Base-by-base conservation (phyloP, 306 rosid genomes). In the Spatholobus suberectus region DNA sequence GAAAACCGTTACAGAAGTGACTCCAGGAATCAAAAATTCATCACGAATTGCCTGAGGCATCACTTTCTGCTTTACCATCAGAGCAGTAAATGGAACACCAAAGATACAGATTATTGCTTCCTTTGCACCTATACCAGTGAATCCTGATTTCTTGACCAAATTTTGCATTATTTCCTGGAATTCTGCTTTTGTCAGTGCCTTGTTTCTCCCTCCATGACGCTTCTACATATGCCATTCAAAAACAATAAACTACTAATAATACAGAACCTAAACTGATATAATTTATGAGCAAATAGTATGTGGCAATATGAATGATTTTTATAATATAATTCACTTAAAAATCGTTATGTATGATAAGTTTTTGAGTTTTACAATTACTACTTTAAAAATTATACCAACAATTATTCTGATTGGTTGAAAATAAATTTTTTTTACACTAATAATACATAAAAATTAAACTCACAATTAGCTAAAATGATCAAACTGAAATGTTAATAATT, bases 1-100 rank as follows among this genome's bases (percentile, higher is more conserved):
- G 23, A 88, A 86, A 66, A 81, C 94, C 4, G 95, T 91, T 20
- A 69, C 12, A 6, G 95, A 93, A 82, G 97, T 93, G 80, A 88
- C 27, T 4, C 72, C 85, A 5, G 97, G 95, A 65, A 89, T 88
- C 86, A 93, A 87, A 37, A 57, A 0, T 3, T 89, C 92, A 51
- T 91, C 83, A 12, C 78, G 76, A 43, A 93, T 13, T 2, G 46
- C 78, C 1, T 37, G 38, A 4, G 92, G 94, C 85, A 88, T 72
- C 9, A 88, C 18, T 20, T 76, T 13, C 24, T 88, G 89, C 83
- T 93, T 90, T 6, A 91, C 4, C 0, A 88, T 27, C n/a, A 82
- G 40, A 43, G 93, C 62, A 10, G 93, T 34, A 32, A 87, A 34
- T 1, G 96, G 97, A 63, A 93, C 93, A 47, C 96, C 96, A 74